phyloP scores from a whole-genome alignment of 1,139 yeast species.

The Hanseniaspora gamundiae region DNA sequence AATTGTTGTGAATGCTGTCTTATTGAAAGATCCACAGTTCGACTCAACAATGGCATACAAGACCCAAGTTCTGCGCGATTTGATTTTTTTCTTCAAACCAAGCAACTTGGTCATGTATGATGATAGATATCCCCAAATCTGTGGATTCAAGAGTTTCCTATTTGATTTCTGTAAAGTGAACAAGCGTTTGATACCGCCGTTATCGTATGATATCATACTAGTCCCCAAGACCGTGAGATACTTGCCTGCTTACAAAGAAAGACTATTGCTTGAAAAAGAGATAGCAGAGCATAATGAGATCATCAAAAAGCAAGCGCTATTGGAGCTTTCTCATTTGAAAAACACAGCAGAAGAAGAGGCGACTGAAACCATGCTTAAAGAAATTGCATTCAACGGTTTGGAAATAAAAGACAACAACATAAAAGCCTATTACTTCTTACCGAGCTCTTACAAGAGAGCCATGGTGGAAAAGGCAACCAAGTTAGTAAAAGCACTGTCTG shows the following conservation, averaged over 20 bases:
- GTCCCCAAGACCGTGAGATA: not conserved
- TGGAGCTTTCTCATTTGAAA: not conserved
- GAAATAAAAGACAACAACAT: not conserved
- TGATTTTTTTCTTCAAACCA: slow-evolving; percentile 22
- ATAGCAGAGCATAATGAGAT: not conserved
- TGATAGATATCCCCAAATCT: slow-evolving; percentile 29
- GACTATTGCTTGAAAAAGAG: not conserved
- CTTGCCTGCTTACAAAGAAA: slow-evolving; percentile 1
- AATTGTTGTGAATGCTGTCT: slow-evolving; percentile 27
- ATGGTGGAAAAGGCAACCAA: not conserved
- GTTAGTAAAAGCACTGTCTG: not conserved
- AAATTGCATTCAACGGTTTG: not conserved
- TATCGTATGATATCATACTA: not conserved
- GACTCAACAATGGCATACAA: slow-evolving; percentile 28
- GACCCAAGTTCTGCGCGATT: slow-evolving; percentile 25
- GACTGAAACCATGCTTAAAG: not conserved
- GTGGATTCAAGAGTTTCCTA: slow-evolving; percentile 10
- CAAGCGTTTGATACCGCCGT: not conserved
- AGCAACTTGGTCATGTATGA: slow-evolving; percentile 27
- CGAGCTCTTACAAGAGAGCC: not conserved
- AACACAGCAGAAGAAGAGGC: not conserved
- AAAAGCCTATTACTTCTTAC: not conserved
- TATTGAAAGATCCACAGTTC: slow-evolving; percentile 25
- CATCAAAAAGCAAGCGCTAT: not conserved
- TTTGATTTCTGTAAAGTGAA: not conserved